These are phyloP conservation scores for Clonostachys sp. DNA, from an alignment of 2,329 filamentous ascomycete genomes.

Conservation along the genomic window DNA sequence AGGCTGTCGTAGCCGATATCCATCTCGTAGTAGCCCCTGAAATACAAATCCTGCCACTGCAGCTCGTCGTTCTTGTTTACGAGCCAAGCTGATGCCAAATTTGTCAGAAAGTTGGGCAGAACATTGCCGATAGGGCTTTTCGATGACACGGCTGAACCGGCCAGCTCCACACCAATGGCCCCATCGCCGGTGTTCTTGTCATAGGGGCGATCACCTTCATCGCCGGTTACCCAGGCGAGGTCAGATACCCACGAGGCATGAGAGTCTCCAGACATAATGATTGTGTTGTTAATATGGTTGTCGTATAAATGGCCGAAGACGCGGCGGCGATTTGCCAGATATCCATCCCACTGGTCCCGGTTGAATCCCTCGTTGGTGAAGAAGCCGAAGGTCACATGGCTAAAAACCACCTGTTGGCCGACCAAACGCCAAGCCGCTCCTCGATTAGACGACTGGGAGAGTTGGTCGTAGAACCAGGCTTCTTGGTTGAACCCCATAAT, in stretches of 20 bases:
- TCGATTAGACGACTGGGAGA: constrained; percentile 47
- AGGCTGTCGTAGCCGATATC: constrained; percentile 41
- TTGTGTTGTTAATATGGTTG: constrained; percentile 64
- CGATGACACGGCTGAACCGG: constrained; percentile 59
- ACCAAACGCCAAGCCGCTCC: constrained; percentile 64
- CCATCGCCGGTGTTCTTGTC: constrained; percentile 43
- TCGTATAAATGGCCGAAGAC: constrained; percentile 60
- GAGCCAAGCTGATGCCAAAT: constrained; percentile 20
- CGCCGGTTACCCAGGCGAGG: constrained; percentile 46
- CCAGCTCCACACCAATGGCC: constrained; percentile 55
- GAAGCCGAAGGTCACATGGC: constrained; percentile 25
- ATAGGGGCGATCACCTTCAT: constrained; percentile 27
- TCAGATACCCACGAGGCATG: constrained; percentile 43
- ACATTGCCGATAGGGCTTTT: constrained; percentile 30
- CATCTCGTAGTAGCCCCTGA: constrained; percentile 67
- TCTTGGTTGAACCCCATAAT: constrained; percentile 68
- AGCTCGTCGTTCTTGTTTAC: constrained; percentile 51
- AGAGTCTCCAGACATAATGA: constrained; percentile 65
- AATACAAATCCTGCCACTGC: constrained; percentile 69
- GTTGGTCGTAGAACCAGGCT: constrained; percentile 61
- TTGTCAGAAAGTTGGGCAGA: constrained; percentile 36
- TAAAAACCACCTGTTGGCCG: constrained; percentile 64
- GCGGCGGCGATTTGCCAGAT: constrained; percentile 62
- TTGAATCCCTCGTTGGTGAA: constrained; percentile 13
- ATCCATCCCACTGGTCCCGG: constrained; percentile 35